Base-by-base conservation (phyloP, 2,329 filamentous ascomycete species). In the Aciculosporium take region DNA sequence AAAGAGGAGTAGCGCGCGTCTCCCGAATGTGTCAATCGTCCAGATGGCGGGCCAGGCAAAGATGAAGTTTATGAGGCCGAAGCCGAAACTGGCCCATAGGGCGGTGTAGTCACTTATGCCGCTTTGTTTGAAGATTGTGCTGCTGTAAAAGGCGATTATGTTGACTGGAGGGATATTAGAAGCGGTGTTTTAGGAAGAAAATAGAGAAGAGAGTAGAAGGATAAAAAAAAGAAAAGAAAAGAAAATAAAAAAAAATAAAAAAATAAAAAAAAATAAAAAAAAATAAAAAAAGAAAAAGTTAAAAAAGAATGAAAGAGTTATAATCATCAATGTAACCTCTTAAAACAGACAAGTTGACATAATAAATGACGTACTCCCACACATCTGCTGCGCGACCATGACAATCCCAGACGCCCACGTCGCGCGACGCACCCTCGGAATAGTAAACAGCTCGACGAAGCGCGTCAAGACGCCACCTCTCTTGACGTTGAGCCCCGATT, bases 321-420 rank as follows among this genome's bases (percentile, higher is more conserved):
- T n/a, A n/a, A n/a, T n/a, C n/a, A n/a, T n/a, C n/a, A n/a, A n/a
- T n/a, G n/a, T n/a, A n/a, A n/a, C n/a, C n/a, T n/a, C n/a, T n/a
- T n/a, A n/a, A n/a, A n/a, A n/a, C n/a, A n/a, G n/a, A n/a, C n/a
- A n/a, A n/a, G n/a, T n/a, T n/a, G n/a, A n/a, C n/a, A 12, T n/a
- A 20, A 20, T 8, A 13, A 10, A n/a, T 12, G 4, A 43, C 41
- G 63, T 21, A 43, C 41, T 43, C 17, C 72, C 74, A 45, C 72
- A 76, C 62, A 79, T 69, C 52, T 79, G 75, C 50, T 79, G 74
- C 0, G 63, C 64, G 49, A 77, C 74, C 78, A 85, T 84, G 48
- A 84, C 77, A 1, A 73, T 72, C 47, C 72, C 75, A 0, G 79
- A 76, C 1, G 79, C 81, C 40, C 76, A 67, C 0, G 77, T 82